phyloP scores from a whole-genome alignment of 2,329 filamentous ascomycete species.

The Pseudogymnoascus sp. region DNA sequence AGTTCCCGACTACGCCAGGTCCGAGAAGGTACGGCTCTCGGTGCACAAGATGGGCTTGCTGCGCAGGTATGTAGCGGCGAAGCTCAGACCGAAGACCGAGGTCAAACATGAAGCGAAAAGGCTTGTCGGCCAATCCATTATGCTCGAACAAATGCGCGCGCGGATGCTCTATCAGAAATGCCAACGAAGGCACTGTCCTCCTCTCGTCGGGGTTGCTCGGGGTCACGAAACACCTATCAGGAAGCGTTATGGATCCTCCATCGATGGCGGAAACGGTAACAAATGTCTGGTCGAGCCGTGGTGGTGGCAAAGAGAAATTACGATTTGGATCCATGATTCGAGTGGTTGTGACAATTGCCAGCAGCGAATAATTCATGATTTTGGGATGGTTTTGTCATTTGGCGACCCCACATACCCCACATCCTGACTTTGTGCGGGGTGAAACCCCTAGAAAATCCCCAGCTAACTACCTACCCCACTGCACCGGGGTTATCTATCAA shows the following conservation, averaged over 20 bases:
- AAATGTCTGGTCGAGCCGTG: conserved; percentile 19
- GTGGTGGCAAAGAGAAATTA: conserved; percentile 9
- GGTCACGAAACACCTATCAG: conserved; percentile 41
- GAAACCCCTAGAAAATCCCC: too few relatives aligned
- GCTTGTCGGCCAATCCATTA: conserved; percentile 24
- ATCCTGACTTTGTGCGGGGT: too few relatives aligned
- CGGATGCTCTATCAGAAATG: too few relatives aligned
- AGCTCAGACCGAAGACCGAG: conserved; percentile 45
- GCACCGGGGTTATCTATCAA: too few relatives aligned
- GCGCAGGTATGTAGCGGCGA: conserved; percentile 37
- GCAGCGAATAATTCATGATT: neutral
- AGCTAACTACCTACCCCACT: too few relatives aligned
- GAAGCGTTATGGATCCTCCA: conserved; percentile 40
- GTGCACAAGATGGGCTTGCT: conserved; percentile 40
- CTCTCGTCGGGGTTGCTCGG: conserved; percentile 37
- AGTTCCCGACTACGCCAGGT: conserved; percentile 37
- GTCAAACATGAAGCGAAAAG: conserved; percentile 40
- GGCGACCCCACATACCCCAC: too few relatives aligned
- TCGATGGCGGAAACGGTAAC: conserved; percentile 36
- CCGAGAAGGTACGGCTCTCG: conserved; percentile 40
- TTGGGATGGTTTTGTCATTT: too few relatives aligned
- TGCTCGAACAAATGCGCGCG: conserved; percentile 31
- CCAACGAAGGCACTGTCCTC: conserved; percentile 31
- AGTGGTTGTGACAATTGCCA: neutral
- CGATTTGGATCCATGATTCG: too few relatives aligned